Percentiles rank a stretch among this genome's conserved stretches.
phyloP scores from a whole-genome alignment of 163 green algal species.

The Chlorella variabilis region DNA sequence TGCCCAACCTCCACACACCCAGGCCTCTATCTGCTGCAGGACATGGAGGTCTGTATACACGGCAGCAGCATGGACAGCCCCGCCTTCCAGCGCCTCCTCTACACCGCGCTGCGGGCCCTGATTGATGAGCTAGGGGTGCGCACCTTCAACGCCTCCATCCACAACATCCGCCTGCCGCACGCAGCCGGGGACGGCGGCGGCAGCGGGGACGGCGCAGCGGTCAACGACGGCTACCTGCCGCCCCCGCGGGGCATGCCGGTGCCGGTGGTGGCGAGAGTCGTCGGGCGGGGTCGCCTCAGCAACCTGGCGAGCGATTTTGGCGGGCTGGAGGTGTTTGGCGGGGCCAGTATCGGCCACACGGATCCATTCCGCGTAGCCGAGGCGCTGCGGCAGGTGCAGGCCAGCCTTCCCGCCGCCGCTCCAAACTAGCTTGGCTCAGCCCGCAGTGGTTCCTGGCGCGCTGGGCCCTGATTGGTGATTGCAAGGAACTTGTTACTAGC shows the following conservation, averaged over 20 bases:
- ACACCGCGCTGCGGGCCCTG: conserved; percentile 66
- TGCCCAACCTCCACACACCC: too few species aligned
- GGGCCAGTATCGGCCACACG: conserved; percentile 72
- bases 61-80: conserved; percentile 47
- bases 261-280: conserved; percentile 59
- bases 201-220: conserved; percentile 15
- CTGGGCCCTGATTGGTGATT: too few species aligned
- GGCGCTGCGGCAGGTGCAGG: conserved; percentile 34
- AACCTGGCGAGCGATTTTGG: conserved; percentile 78
- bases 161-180: conserved; percentile 61
- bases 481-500: too few species aligned
- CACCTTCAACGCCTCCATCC: conserved; percentile 81
- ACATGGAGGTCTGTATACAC: conserved; percentile 52
- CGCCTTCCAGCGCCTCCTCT: conserved; percentile 64
- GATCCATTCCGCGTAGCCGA: conserved; percentile 58
- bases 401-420: neutral
- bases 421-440: too few species aligned
- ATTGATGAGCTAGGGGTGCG: conserved; percentile 75
- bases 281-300: conserved; percentile 69
- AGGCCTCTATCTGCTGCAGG: too few species aligned
- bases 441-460: too few species aligned
- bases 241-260: neutral
- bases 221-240: conserved; percentile 31
- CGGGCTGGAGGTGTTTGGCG: conserved; percentile 81
- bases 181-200: neutral